Evolutionary conservation across 23 red algal genomes (phyloP), one percentile per base, ranked within the genome.

Genomic region (Rhodosorus marinus): DNA sequence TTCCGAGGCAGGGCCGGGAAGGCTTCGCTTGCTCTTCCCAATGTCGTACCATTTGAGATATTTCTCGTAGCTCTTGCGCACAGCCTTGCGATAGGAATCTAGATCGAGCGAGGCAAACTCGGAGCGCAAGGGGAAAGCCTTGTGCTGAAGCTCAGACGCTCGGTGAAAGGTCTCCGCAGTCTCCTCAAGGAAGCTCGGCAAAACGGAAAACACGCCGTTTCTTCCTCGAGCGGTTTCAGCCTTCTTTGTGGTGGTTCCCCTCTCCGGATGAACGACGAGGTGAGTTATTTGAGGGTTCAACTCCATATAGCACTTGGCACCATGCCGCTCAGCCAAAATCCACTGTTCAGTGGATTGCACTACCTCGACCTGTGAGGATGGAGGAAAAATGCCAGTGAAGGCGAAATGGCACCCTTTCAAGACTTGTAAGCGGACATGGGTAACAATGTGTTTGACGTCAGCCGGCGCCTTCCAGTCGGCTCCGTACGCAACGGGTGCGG

Each of bases 301-400:
- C 19, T 80, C 58, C 60, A 45, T 8, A 30, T 48, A 59, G 21
- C 71, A 80, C 4, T 47, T 33, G 5, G 90, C 90, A 24, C 90
- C 90, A 36, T 65, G 59, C 15, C 81, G 64, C 25, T 47, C 33
- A 32, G 90, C 90, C 42, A 80, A 49, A 32, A 57, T 51, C 79
- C 79, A 85, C 11, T 70, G 34, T 57, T 45, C 26, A 26, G 59
- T 36, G 0, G 3, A 26, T 36, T n/a, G n/a, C n/a, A n/a, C n/a
- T n/a, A n/a, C n/a, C n/a, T 74, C 72, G 0, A 71, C 55, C 0
- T 35, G 35, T 17, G 50, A 46, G 6, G 50, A 43, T 4, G 31
- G 47, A 14, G 79, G 70, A 40, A 74, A 73, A 11, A 98, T 43
- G 9, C 90, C 90, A 8, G 79, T 84, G 40, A 98, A 86, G 11